Conservation (phyloP, 106 monocot species). For the Dendrobium huoshanense region DNA sequence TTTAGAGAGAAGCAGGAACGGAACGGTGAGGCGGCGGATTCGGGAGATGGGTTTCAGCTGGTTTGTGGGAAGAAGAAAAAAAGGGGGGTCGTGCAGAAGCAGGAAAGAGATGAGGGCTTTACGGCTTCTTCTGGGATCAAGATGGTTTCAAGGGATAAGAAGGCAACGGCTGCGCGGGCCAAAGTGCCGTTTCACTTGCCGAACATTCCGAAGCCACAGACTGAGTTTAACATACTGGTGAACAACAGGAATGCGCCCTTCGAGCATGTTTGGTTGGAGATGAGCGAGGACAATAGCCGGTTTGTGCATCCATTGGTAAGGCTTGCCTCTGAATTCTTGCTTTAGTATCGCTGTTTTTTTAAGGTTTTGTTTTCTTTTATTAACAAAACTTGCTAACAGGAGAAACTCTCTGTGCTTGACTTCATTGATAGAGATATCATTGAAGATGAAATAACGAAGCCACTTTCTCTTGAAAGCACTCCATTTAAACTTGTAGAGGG, state of each 20-base stretch:
- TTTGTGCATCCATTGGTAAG: conserved; percentile 83
- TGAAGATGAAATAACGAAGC: conserved; percentile 50
- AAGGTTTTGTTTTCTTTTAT: neutral
- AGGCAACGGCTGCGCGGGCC: conserved; percentile 18
- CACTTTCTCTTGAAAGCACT: conserved; percentile 59
- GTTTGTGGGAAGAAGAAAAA: conserved; percentile 74
- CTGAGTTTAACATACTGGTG: conserved; percentile 60
- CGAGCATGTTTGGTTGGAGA: conserved; percentile 95
- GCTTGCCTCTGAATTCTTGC: neutral
- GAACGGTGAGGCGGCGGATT: conserved; percentile 6
- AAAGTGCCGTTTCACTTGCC: conserved; percentile 83
- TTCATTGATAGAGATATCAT: conserved; percentile 59
- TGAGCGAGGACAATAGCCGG: conserved; percentile 55
- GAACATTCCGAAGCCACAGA: conserved; percentile 61
- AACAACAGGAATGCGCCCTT: conserved; percentile 78
- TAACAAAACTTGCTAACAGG: conserved; percentile 32
- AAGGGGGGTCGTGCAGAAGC: conserved; percentile 6
- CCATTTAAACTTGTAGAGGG: conserved; percentile 83
- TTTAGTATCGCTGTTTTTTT: neutral
- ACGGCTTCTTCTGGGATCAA: conserved; percentile 23
- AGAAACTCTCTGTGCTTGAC: conserved; percentile 55
- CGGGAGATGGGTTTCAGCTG: conserved; percentile 66
- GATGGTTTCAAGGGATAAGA: conserved; percentile 61
- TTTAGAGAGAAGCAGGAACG: conserved; percentile 51
- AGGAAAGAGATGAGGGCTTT: conserved; percentile 7